Conservation (phyloP, 2,329 filamentous ascomycete species). For the Pyricularia sp. region DNA sequence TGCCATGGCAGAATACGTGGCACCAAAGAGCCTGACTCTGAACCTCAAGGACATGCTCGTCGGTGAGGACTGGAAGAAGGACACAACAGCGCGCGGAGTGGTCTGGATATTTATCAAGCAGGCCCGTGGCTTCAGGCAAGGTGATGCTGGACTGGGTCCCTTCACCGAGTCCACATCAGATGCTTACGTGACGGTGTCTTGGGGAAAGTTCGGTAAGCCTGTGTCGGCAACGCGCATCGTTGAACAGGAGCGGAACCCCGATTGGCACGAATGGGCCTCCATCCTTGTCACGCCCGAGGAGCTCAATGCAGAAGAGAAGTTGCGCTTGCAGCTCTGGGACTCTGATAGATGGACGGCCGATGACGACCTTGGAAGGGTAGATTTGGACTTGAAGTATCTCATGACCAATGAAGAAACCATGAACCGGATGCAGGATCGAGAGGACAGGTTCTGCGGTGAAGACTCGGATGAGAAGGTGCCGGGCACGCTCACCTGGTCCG, state of each 20-base stretch:
- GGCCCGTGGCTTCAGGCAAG: conserved; percentile 62
- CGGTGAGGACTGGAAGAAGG: conserved; percentile 72
- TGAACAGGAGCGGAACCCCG: conserved; percentile 54
- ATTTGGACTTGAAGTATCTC: conserved; percentile 51
- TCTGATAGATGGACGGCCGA: conserved; percentile 64
- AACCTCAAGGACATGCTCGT: conserved; percentile 70
- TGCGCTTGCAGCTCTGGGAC: conserved; percentile 67
- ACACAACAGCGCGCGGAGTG: conserved; percentile 55
- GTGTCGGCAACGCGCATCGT: conserved; percentile 59
- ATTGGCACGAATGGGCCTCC: conserved; percentile 62
- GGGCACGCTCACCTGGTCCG: conserved; percentile 58
- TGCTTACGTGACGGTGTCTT: conserved; percentile 62
- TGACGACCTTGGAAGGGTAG: conserved; percentile 65
- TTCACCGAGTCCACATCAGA: conserved; percentile 53
- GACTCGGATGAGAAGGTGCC: conserved; percentile 60
- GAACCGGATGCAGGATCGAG: conserved; percentile 51
- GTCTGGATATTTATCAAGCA: conserved; percentile 57
- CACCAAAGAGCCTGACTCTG: conserved; percentile 64
- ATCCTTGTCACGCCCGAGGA: conserved; percentile 64
- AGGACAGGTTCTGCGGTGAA: conserved; percentile 56
- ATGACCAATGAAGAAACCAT: conserved; percentile 51
- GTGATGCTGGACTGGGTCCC: conserved; percentile 53
- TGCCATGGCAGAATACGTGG: conserved; percentile 66
- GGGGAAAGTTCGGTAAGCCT: conserved; percentile 69
- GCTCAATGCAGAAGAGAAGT: conserved; percentile 59